Conservation (phyloP, 441 rosid species). For the Pelargonium myrrhifolium region DNA sequence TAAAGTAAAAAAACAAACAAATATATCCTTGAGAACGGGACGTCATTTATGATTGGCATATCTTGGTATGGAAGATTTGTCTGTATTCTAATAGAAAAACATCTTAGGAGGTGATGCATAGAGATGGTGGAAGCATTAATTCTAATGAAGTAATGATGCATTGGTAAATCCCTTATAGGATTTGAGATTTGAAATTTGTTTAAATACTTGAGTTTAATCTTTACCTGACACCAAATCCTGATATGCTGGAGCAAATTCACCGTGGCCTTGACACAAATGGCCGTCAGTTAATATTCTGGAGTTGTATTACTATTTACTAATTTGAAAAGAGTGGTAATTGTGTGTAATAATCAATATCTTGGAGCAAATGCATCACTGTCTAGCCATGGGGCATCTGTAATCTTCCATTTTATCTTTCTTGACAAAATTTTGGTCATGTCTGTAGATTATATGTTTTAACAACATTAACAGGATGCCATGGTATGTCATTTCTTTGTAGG, state of each 20-base stretch:
- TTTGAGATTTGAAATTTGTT: not conserved
- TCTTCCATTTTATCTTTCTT: not conserved
- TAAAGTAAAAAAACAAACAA: too few relatives aligned
- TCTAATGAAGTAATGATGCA: not conserved
- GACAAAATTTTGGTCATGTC: not conserved
- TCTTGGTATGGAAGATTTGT: not conserved
- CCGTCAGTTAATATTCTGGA: not conserved
- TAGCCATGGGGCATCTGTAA: not conserved
- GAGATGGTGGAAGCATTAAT: too few relatives aligned
- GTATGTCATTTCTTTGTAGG: not conserved
- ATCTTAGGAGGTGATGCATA: not conserved
- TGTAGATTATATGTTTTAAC: not conserved
- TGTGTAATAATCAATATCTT: not conserved
- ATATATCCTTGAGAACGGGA: not conserved
- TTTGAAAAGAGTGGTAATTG: not conserved
- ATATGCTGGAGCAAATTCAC: not conserved
- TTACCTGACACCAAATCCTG: not conserved
- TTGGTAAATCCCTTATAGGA: not conserved
- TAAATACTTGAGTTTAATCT: not conserved
- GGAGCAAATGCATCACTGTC: not conserved
- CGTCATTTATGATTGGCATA: not conserved
- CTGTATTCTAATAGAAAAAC: not conserved
- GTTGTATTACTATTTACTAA: not conserved
- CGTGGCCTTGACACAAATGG: not conserved
- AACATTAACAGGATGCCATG: not conserved